Percentiles rank a stretch among this genome's conserved stretches.
Conservation (phyloP, 2,329 filamentous ascomycete genomes). For the Cladosporium sp. region DNA sequence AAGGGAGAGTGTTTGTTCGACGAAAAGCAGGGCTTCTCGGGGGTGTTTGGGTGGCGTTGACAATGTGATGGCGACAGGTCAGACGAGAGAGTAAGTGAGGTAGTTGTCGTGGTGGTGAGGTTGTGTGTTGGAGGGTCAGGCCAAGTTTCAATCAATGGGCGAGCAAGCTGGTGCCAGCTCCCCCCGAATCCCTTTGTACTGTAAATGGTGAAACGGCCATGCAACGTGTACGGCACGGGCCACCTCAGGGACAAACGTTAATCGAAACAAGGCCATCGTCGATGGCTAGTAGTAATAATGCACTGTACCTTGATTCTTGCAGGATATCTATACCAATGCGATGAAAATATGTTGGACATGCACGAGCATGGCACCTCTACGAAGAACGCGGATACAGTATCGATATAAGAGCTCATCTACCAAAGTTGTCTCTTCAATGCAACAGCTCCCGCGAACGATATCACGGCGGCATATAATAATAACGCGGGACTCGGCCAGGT, state of each 20-base stretch:
- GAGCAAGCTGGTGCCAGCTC: background rate
- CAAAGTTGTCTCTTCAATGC: background rate
- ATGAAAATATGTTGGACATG: background rate
- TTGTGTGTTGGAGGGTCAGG: conserved; percentile 1
- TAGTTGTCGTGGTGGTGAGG: background rate
- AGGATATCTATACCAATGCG: background rate
- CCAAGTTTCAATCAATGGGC: conserved; percentile 16
- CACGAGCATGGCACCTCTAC: no score
- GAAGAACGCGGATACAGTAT: background rate
- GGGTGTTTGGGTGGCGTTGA: background rate
- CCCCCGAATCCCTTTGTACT: conserved; percentile 18
- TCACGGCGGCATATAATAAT: conserved; percentile 3
- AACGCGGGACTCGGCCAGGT: conserved; percentile 7
- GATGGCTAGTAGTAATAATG: background rate
- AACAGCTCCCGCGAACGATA: background rate
- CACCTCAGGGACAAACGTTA: conserved; percentile 6
- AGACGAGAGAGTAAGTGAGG: background rate
- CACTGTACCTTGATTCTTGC: background rate
- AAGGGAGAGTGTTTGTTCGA: background rate
- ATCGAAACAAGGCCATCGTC: background rate
- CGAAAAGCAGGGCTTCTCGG: background rate
- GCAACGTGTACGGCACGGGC: conserved; percentile 1
- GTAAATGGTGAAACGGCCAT: conserved; percentile 9
- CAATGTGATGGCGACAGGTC: background rate
- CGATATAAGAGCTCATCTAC: background rate